These are phyloP conservation scores for Clarireedia homoeocarpa DNA, from an alignment of 2,329 filamentous ascomycete genomes.

Conservation along the genomic window DNA sequence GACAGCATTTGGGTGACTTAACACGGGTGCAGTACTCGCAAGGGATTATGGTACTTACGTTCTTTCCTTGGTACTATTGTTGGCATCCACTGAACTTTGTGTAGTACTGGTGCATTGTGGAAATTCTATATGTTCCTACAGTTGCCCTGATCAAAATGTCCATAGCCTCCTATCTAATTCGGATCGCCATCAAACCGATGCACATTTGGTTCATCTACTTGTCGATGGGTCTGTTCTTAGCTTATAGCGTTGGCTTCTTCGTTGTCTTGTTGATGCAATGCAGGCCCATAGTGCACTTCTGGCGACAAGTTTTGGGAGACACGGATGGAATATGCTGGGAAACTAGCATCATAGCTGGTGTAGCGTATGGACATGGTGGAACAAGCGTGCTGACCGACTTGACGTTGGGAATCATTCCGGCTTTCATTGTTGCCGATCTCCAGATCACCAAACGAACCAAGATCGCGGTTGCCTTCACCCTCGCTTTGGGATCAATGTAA, in stretches of 20 bases:
- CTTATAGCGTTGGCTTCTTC: constrained; percentile 27
- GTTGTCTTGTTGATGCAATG: constrained; percentile 1
- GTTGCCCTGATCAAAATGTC: constrained; percentile 26
- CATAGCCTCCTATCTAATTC: constrained; percentile 6
- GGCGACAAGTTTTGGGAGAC: constrained; percentile 26
- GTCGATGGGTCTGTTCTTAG: constrained; percentile 12
- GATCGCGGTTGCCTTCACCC: constrained; percentile 28
- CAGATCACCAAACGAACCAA: constrained; percentile 33
- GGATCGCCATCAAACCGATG: constrained; percentile 1
- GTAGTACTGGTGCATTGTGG: constrained; percentile 22
- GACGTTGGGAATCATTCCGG: constrained; percentile 33
- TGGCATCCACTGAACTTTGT: neutral
- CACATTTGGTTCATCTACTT: constrained; percentile 1
- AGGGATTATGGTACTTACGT: constrained; percentile 17
- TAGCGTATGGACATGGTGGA: constrained; percentile 33
- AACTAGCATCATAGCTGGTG: constrained; percentile 20
- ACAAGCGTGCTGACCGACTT: constrained; percentile 33
- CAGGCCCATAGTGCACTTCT: constrained; percentile 31
- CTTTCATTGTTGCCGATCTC: constrained; percentile 34
- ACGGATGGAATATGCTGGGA: constrained; percentile 27
- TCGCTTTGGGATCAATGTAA: constrained; percentile 32
- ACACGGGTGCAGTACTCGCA: constrained; percentile 3
- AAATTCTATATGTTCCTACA: constrained; percentile 35
- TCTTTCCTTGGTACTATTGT: neutral
- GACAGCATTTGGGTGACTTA: constrained; percentile 14